A percentile compares a stretch with the other conserved stretches of the same genome.
These are phyloP conservation scores for Lactarius quietus DNA, from an alignment of 768 basidiomycete species.

Conservation along the genomic window DNA sequence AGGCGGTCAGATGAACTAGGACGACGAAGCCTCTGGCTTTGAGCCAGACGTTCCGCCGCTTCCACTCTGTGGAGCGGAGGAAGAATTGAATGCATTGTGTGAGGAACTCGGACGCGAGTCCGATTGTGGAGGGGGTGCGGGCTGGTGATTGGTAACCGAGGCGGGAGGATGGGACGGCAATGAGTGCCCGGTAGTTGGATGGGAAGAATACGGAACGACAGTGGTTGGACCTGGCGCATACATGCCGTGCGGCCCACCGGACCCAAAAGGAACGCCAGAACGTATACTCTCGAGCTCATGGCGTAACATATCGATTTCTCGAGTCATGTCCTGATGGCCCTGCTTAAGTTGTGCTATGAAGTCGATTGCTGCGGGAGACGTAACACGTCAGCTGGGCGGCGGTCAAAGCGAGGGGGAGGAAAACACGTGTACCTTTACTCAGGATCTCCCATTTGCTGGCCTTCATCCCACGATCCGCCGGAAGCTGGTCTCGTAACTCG, in stretches of 20 bases:
- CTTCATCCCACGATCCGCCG: constrained; percentile 91
- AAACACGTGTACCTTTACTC: constrained; percentile 70
- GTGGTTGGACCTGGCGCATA: constrained; percentile 36
- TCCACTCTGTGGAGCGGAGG: constrained; percentile 36
- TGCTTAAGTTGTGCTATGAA: constrained; percentile 79
- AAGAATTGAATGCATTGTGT: constrained; percentile 52
- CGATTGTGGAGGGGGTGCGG: constrained; percentile 33
- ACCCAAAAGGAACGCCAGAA: constrained; percentile 52
- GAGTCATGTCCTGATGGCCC: constrained; percentile 67
- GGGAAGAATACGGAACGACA: constrained; percentile 40
- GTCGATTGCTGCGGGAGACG: constrained; percentile 66
- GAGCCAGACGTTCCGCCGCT: constrained; percentile 20
- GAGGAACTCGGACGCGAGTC: constrained; percentile 48
- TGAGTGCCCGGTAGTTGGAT: constrained; percentile 42
- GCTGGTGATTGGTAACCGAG: constrained; percentile 32
- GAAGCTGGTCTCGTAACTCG: constrained; percentile 89
- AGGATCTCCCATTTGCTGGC: constrained; percentile 99
- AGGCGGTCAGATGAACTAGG: constrained; percentile 18
- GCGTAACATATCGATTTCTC: constrained; percentile 75
- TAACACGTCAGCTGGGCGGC: not conserved
- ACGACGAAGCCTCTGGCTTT: constrained; percentile 29
- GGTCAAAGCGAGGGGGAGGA: not conserved
- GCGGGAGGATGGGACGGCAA: constrained; percentile 42
- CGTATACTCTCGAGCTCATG: constrained; percentile 67
- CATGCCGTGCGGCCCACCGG: constrained; percentile 40